These are phyloP conservation scores for Phyllosticta ampelicida DNA, from an alignment of 2,329 filamentous ascomycete species.

Conservation along the genomic window DNA sequence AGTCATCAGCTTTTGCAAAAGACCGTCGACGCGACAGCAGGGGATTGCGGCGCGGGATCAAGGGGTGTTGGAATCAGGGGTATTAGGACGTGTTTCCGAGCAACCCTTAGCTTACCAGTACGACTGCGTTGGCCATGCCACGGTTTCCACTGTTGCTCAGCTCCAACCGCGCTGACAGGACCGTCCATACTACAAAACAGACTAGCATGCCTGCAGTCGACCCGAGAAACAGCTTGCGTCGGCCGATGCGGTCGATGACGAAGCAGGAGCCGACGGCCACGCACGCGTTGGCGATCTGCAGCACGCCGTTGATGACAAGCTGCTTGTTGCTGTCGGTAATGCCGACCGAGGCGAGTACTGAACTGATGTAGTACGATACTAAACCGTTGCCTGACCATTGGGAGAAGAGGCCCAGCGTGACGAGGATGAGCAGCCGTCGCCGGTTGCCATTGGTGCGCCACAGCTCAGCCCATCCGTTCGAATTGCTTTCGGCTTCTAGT, in stretches of 20 bases:
- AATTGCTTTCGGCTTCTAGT: constrained; percentile 33
- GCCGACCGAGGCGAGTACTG: constrained; percentile 51
- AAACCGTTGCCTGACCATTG: constrained; percentile 59
- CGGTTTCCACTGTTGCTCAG: constrained; percentile 1
- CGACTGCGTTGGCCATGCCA: constrained; percentile 31
- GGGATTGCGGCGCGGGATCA: neutral
- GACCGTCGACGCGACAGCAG: neutral
- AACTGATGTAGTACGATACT: constrained; percentile 56
- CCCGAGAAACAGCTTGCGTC: constrained; percentile 45
- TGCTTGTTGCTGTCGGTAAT: constrained; percentile 37
- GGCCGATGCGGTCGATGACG: constrained; percentile 45
- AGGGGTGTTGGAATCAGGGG: neutral
- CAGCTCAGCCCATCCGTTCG: constrained; percentile 48
- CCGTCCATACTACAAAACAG: constrained; percentile 27
- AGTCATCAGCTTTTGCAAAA: neutral
- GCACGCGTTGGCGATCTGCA: constrained; percentile 49
- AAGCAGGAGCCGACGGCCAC: constrained; percentile 47
- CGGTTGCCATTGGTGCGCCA: constrained; percentile 53
- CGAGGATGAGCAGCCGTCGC: constrained; percentile 50
- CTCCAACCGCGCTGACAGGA: constrained; percentile 33
- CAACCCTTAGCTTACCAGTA: constrained; percentile 19
- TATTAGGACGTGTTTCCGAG: neutral
- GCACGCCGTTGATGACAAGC: constrained; percentile 41
- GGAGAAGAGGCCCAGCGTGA: constrained; percentile 51
- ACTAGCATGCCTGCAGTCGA: constrained; percentile 27